phyloP scores from a whole-genome alignment of 2,329 filamentous ascomycete species.

The Talaromyces albobiverticillius region DNA sequence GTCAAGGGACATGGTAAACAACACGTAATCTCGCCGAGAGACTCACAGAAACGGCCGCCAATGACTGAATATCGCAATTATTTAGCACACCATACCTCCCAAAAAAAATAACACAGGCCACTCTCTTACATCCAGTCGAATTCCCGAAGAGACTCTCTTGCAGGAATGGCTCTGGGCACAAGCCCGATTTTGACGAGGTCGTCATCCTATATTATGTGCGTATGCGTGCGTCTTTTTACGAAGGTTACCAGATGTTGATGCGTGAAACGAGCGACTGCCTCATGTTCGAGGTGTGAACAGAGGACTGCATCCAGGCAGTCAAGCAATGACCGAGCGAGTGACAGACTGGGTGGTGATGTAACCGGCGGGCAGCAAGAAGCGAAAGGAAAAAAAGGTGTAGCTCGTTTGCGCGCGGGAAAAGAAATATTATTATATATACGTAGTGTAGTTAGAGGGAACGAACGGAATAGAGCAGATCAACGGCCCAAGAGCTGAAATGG shows the following conservation, averaged over 20 bases:
- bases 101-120: not conserved
- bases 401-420: not conserved
- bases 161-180: slow-evolving; percentile 68
- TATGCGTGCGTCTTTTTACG: not conserved
- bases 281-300: slow-evolving; percentile 7
- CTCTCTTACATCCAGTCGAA: slow-evolving; percentile 63
- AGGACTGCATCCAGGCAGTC: slow-evolving; percentile 14
- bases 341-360: not conserved
- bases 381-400: not conserved
- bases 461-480: not conserved
- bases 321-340: not conserved
- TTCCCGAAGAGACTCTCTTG: slow-evolving; percentile 59
- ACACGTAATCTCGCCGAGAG: slow-evolving; percentile 58
- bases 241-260: not conserved
- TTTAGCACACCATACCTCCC: not conserved
- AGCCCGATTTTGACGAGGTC: slow-evolving; percentile 32
- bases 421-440: not conserved
- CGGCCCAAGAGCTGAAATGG: not conserved
- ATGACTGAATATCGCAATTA: slow-evolving; percentile 46
- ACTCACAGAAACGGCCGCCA: slow-evolving; percentile 59
- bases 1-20: slow-evolving; percentile 89
- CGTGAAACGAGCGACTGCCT: slow-evolving; percentile 11
- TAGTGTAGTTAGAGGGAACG: no score
- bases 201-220: slow-evolving; percentile 1
- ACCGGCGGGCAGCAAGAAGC: not conserved